Evolutionary conservation across 768 basidiomycete genomes (phyloP), one percentile per base, ranked within the genome.

Genomic region (Termitomyces heimii): DNA sequence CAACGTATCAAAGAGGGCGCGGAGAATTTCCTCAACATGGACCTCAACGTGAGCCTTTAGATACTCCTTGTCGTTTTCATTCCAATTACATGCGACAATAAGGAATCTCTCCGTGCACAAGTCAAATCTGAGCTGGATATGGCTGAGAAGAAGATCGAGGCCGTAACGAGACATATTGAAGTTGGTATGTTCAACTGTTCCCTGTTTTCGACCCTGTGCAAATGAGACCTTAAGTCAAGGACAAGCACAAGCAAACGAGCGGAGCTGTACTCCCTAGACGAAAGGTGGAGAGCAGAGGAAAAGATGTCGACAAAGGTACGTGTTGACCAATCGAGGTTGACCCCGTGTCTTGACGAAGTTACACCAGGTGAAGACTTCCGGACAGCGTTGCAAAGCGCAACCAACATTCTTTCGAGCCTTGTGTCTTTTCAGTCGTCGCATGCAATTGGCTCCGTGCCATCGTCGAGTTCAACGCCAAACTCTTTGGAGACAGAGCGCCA

Each of bases 1-100:
- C 84, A 83, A 60, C 79, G 88, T 54, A 92, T 97, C 60, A 92
- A 85, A 68, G 93, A 94, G 70, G 94, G 94, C 12, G 94, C 94
- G 0, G 92, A 95, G 75, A 94, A 89, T 63, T 79, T 98, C 59
- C 75, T 97, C 14, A 84, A 84, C 63, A 86, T 90, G 72, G 72
- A 78, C 32, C 66, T 84, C 40, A 76, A 76, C 46, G 86, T 85
- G 57, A 64, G 76, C 31, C n/a, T 70, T 12, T 18, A 14, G 35
- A 28, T 32, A 34, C 22, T n/a, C 18, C 18, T 13, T 28, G 14
- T 29, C 10, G 10, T 49, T 47, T 31, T 13, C 6, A 13, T 13
- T 13, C 10, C 26, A 20, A 45, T 52, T 6, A 61, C n/a, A 37
- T 32, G 12, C 43, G 20, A 18, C 32, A 45, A 39, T 31, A 1